A percentile compares a stretch with the other conserved stretches of the same genome.
phyloP scores from a whole-genome alignment of 768 basidiomycete genomes.

The Serendipita indica region DNA sequence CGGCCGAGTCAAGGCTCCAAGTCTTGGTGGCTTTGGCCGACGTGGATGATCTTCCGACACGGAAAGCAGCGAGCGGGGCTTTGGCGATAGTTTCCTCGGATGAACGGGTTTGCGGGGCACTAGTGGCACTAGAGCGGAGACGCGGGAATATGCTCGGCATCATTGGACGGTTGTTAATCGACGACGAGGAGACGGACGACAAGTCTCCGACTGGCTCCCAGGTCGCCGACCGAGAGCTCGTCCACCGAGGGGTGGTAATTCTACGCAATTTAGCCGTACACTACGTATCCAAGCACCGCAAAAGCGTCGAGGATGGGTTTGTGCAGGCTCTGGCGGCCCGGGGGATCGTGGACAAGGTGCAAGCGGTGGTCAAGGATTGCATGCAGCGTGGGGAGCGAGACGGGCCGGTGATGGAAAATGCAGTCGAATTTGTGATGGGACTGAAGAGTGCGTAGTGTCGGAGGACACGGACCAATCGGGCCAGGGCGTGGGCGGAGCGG shows the following conservation, averaged over 20 bases:
- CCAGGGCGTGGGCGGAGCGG: too few species aligned
- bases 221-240: conserved; percentile 35
- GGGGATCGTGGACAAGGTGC: conserved; percentile 41
- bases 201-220: conserved; percentile 15
- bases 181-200: conserved; percentile 26
- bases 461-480: too few species aligned
- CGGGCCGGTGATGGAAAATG: conserved; percentile 1
- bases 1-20: conserved; percentile 51
- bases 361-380: conserved; percentile 29
- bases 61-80: conserved; percentile 81
- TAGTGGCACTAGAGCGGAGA: conserved; percentile 53
- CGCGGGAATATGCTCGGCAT: conserved; percentile 48
- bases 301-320: conserved; percentile 29
- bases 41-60: conserved; percentile 70
- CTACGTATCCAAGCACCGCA: conserved; percentile 28
- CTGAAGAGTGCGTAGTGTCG: conserved; percentile 4
- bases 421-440: background rate
- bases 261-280: conserved; percentile 42
- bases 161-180: conserved; percentile 24
- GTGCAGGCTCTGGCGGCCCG: conserved; percentile 36
- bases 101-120: conserved; percentile 39
- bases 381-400: background rate
- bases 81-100: conserved; percentile 65
- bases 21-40: conserved; percentile 74
- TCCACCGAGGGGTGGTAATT: conserved; percentile 69